phyloP scores from a whole-genome alignment of 2,329 filamentous ascomycete genomes.

The Mollisiaceae sp. region DNA sequence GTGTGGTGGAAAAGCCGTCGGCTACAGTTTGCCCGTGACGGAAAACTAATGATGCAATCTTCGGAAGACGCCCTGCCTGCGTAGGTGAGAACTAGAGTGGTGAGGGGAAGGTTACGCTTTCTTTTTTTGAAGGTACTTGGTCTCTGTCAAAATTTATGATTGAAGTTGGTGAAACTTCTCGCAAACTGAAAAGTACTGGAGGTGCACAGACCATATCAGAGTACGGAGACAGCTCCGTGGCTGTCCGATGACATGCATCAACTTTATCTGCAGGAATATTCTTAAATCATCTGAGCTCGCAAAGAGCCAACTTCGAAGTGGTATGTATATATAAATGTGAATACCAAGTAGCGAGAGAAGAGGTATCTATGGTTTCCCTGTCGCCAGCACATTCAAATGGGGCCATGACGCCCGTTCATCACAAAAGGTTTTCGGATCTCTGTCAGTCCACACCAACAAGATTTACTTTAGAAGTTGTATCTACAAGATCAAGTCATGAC shows the following conservation, averaged over 20 bases:
- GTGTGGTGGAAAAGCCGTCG: neutral
- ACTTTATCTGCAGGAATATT: no score
- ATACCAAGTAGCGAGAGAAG: no score
- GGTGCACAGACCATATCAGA: no score
- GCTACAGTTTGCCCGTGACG: neutral
- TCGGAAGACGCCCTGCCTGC: neutral
- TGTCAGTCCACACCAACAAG: neutral
- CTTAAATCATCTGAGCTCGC: no score
- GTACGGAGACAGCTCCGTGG: no score
- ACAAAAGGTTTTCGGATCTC: neutral
- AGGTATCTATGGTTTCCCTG: no score
- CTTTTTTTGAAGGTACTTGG: neutral
- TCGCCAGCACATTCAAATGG: no score
- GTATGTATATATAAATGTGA: no score
- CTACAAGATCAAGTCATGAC: conserved; percentile 10
- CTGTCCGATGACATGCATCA: no score
- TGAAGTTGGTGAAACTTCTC: neutral
- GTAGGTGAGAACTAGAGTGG: neutral
- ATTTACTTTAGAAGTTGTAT: neutral
- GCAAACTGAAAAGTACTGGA: no score
- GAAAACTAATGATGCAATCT: neutral
- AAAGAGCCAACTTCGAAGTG: no score
- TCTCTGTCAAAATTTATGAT: neutral
- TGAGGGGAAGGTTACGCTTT: neutral
- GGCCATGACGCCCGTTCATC: no score